Evolutionary conservation across 306 rosid genomes (phyloP).

Genomic region (Cicer pinnatifidum): DNA sequence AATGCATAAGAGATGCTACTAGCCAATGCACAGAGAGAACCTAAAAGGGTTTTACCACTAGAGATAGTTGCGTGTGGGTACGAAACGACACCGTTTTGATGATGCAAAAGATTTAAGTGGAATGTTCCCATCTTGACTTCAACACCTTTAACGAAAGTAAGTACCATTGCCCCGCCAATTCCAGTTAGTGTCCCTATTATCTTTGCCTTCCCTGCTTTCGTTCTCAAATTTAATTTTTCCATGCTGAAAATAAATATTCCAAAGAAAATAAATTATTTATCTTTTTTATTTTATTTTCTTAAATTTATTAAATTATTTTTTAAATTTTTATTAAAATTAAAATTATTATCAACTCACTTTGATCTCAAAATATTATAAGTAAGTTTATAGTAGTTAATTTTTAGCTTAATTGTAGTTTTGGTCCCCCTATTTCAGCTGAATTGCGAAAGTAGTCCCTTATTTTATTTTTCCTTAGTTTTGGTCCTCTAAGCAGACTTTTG

Average conservation of each 20-base stretch:
- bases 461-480: no score
- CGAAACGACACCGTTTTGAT: not conserved
- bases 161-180: constrained; percentile 61
- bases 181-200: constrained; percentile 51
- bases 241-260: constrained; percentile 12
- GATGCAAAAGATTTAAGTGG: constrained; percentile 44
- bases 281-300: no score
- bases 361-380: no score
- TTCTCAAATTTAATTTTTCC: constrained; percentile 51
- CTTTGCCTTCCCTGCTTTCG: constrained; percentile 54
- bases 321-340: no score
- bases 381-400: no score
- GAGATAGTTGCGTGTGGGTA: not conserved
- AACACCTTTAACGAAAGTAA: constrained; percentile 58
- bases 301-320: no score
- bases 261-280: no score
- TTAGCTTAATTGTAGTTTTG: no score
- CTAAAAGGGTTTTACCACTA: not conserved
- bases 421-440: no score
- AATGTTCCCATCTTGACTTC: constrained; percentile 39
- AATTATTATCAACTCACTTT: no score
- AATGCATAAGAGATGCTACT: constrained; percentile 43
- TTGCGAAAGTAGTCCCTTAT: no score
- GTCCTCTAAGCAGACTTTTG: no score
- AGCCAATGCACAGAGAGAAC: constrained; percentile 36